Base-by-base conservation (phyloP, 805 yeast species). In the Ogataea degrootiae region DNA sequence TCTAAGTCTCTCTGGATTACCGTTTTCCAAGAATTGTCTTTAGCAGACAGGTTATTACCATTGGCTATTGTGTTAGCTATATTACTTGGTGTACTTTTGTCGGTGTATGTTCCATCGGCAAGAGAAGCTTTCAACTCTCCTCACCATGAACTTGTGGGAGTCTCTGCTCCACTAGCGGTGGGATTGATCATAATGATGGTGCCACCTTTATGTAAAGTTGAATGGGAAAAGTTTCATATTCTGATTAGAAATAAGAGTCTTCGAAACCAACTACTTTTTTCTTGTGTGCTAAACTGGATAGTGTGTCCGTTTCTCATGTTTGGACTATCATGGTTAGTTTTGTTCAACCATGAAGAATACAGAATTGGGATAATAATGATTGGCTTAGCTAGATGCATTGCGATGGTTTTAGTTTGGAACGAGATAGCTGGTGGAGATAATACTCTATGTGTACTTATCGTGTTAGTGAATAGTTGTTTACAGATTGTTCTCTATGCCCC, bases 401-500 rank as follows among this genome's bases (percentile, higher is more conserved):
- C 84, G 21, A 79, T 80, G 84, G 85, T 79, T 1, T 61, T 80
- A 43, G 59, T 79, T 26, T 79, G 84, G 85, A 79, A 75, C 55
- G 72, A 75, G 31, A 64, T 80, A 16, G 79, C 83, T 2, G 71
- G 63, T 7, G 84, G 84, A 6, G 80, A 78, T 55, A 61, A 63
- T 41, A 69, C 68, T 37, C 59, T 76, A 39, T 79, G 85, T 60
- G 80, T 79, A 3, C 54, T 76, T 7, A 54, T 79, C n/a, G 83
- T 80, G 2, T 62, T 76, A 6, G 57, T 76, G 39, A 79, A 79
- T 60, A 72, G 79, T 44, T 36, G 77, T 19, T 55, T 79, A 35
- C 85, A 79, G 57, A 66, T 79, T 41, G 66, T 73, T 0, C 65
- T 79, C 19, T 77, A 72, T 59, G 82, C 82, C 4, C 83, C 84